Base-by-base conservation (phyloP, 164 flowering plant genomes). In the Santalum album region DNA sequence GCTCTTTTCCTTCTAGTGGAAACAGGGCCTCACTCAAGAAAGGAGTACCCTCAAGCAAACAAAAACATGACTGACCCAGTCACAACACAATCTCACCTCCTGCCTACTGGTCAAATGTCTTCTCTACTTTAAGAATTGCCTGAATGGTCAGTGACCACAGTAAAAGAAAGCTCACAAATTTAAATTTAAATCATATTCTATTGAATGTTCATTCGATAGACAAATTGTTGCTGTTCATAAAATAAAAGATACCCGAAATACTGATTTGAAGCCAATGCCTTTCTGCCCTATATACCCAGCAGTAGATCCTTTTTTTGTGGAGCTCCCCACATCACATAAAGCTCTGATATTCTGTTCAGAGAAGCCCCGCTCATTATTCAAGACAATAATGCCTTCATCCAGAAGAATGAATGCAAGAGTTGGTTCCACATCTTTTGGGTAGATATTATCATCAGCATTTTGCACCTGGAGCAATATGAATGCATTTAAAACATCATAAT, bases 241-340 rank as follows among this genome's bases (percentile, higher is more conserved):
- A 44, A 46, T 4, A 4, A 34, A 24, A 32, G 66, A 39, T 81
- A 88, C 96, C 84, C 96, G 86, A 62, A 92, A 92, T 19, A 92
- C 99, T 39, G 99, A 92, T 69, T 92, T 92, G 69, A 92, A 92
- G 55, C 99, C 99, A 69, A 89, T 92, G 59, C 99, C 99, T 69
- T 92, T 92, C 70, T 82, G 76, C 53, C 99, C 99, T 55, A 92
- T 89, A 60, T 89, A 89, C 68, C 96, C 99, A 64, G 85, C 72
- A 67, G 51, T 61, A 49, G 74, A 72, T 48, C 83, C 96, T 58
- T 76, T 84, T 54, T 92, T 92, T 26, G 99, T 92, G 26, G 99
- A 92, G 64, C 72, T 86, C 51, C 96, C 99, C 65, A 92, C 84
- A 77, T 92, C 99, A 74, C 99, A 89, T 38, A 92, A 96, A 39